These are phyloP conservation scores for Alisma plantagoaquatica DNA, from an alignment of 106 monocot genomes.

Conservation along the genomic window DNA sequence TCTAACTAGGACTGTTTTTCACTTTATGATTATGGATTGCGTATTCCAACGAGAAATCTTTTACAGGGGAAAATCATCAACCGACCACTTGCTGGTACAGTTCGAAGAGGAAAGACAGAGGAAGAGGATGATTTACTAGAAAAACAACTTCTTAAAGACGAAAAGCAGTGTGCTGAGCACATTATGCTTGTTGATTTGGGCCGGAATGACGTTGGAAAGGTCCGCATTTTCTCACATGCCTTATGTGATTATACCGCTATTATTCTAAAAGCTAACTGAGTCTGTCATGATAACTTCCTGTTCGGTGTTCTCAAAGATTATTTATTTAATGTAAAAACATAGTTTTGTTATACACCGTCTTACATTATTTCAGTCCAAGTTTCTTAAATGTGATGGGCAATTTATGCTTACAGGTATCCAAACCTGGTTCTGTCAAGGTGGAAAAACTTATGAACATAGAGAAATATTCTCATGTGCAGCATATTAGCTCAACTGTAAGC, in stretches of 20 bases:
- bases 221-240: slow-evolving; percentile 21
- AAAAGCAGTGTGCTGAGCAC: slow-evolving; percentile 72
- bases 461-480: slow-evolving; percentile 67
- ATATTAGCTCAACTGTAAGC: slow-evolving; percentile 68
- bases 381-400: too few species aligned
- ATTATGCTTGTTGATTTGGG: slow-evolving; percentile 71
- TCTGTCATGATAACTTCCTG: too few species aligned
- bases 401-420: slow-evolving; percentile 55
- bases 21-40: too few species aligned
- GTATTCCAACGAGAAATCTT: too few species aligned
- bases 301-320: too few species aligned
- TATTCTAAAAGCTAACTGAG: too few species aligned
- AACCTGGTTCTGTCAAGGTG: slow-evolving; percentile 57
- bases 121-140: slow-evolving; percentile 36
- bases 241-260: too few species aligned
- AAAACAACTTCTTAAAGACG: slow-evolving; percentile 42
- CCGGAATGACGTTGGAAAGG: slow-evolving; percentile 69
- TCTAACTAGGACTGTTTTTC: too few species aligned
- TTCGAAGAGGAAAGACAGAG: slow-evolving; percentile 39
- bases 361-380: too few species aligned
- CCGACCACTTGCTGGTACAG: slow-evolving; percentile 65
- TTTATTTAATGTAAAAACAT: too few species aligned
- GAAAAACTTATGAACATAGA: slow-evolving; percentile 68
- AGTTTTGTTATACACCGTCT: too few species aligned
- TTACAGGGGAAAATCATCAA: slow-evolving; percentile 46